phyloP scores from a whole-genome alignment of 805 yeast species.

The Starmerella potacharoeniae region DNA sequence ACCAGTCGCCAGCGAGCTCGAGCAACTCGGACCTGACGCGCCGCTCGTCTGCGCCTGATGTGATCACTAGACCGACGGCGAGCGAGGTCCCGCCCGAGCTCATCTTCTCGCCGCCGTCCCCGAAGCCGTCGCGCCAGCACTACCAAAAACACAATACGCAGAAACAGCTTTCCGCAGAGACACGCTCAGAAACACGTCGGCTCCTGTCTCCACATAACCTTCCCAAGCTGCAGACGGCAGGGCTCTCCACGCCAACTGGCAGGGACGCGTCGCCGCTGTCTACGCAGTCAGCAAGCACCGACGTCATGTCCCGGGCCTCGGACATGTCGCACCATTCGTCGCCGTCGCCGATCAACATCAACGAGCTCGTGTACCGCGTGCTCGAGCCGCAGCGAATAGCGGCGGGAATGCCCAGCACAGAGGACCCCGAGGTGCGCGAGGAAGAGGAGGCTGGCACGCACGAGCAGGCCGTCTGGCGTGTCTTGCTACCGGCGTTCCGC shows the following conservation, averaged over 20 bases:
- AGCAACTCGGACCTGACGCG: not conserved
- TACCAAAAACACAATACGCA: not conserved
- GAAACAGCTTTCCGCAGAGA: not conserved
- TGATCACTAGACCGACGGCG: not conserved
- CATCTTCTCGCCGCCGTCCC: not conserved
- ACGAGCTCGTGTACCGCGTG: conserved; percentile 2
- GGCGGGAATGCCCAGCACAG: conserved; percentile 1
- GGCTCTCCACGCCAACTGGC: not conserved
- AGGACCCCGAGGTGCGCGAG: conserved; percentile 1
- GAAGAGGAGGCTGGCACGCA: conserved; percentile 1
- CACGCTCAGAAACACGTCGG: not conserved
- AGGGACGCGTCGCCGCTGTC: not conserved
- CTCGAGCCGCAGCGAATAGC: conserved; percentile 1
- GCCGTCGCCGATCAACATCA: not conserved
- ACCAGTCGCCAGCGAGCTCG: not conserved
- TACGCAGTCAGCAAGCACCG: not conserved
- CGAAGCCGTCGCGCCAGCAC: not conserved
- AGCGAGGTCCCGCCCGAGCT: not conserved
- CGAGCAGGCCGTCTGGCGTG: not conserved
- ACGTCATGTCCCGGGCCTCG: not conserved
- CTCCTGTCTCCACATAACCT: conserved; percentile 1
- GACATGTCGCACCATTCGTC: not conserved
- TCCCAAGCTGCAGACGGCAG: not conserved
- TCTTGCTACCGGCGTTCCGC: conserved; percentile 5
- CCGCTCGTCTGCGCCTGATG: not conserved